Conservation (phyloP, 192 early-diverging fungal species). For the Gorgonomyces haynaldii region DNA sequence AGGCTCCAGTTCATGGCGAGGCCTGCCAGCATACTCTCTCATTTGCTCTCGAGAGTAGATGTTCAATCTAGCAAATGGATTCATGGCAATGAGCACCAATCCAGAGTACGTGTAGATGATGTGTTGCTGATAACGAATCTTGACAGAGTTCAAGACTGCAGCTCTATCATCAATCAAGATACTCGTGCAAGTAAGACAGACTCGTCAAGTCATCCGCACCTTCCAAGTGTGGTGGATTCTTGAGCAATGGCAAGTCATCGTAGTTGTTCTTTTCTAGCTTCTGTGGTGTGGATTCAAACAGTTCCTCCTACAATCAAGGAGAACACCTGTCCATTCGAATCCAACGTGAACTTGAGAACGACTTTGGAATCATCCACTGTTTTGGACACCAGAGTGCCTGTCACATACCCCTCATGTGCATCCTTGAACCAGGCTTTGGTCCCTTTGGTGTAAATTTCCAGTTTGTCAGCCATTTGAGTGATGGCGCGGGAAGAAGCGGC, state of each 20-base stretch:
- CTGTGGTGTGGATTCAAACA: constrained; percentile 57
- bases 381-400: constrained; percentile 48
- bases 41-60: constrained; percentile 90
- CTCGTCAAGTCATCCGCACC: constrained; percentile 87
- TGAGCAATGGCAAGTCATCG: constrained; percentile 72
- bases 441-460: constrained; percentile 20
- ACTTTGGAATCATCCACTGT: constrained; percentile 45
- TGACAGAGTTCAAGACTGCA: constrained; percentile 84
- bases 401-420: constrained; percentile 73
- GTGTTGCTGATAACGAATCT: constrained; percentile 76
- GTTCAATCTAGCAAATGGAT: constrained; percentile 77
- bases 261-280: constrained; percentile 56
- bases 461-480: constrained; percentile 8
- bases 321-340: constrained; percentile 41
- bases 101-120: constrained; percentile 99
- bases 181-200: constrained; percentile 93
- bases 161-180: constrained; percentile 43
- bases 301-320: constrained; percentile 40
- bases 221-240: constrained; percentile 76
- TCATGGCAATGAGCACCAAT: constrained; percentile 95
- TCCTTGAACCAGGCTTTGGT: constrained; percentile 81
- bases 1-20: constrained; percentile 89
- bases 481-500: not conserved
- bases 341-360: constrained; percentile 50
- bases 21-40: constrained; percentile 84